Conservation (phyloP, 108 stramenopile species). For the Cyclotella distinguenda region DNA sequence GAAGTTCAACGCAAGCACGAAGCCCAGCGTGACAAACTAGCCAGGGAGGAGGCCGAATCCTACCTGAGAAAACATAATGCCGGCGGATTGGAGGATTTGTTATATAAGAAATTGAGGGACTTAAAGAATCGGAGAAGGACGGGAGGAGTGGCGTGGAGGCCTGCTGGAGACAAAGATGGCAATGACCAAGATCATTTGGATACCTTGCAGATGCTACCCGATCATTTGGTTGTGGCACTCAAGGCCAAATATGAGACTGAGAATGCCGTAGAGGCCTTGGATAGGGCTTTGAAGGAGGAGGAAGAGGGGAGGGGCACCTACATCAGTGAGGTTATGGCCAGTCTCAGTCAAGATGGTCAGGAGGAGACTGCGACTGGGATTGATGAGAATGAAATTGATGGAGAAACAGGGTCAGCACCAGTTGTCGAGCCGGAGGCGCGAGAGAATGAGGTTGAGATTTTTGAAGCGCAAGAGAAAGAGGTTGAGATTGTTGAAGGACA, state of each 20-base stretch:
- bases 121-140: conserved; percentile 14
- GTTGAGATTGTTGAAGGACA: not conserved
- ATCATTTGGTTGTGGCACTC: conserved; percentile 29
- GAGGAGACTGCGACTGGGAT: conserved; percentile 1
- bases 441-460: not conserved
- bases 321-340: conserved; percentile 10
- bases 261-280: conserved; percentile 27
- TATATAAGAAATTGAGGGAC: conserved; percentile 28
- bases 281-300: conserved; percentile 32
- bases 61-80: conserved; percentile 1
- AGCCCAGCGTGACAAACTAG: conserved; percentile 14
- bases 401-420: no score
- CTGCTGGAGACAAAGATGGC: not conserved
- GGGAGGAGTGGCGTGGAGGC: not conserved
- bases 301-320: conserved; percentile 13
- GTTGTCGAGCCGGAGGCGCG: no score
- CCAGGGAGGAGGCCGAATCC: conserved; percentile 17
- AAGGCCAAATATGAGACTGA: conserved; percentile 41
- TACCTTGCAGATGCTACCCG: conserved; percentile 33
- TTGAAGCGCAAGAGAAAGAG: not conserved
- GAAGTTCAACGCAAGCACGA: conserved; percentile 24
- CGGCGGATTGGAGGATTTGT: conserved; percentile 19
- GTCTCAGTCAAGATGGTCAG: not conserved
- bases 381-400: not conserved
- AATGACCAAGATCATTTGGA: conserved; percentile 6